A percentile compares a stretch with the other conserved stretches of the same genome.
phyloP scores from a whole-genome alignment of 148 eudicot species.

The Chenopodium suecicum region DNA sequence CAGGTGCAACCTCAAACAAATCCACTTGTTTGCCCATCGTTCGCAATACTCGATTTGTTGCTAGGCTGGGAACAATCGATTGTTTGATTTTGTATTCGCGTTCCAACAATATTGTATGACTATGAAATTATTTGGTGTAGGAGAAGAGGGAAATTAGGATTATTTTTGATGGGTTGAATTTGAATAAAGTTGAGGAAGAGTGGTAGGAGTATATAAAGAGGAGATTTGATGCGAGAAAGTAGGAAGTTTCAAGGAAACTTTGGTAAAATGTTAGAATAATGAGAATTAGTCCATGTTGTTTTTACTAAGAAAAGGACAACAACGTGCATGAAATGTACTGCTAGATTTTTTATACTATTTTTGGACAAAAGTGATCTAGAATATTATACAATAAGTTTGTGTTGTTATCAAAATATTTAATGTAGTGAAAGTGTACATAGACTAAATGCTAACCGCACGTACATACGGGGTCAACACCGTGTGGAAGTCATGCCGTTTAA shows the following conservation, averaged over 20 bases:
- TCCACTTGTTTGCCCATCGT: conserved; percentile 6
- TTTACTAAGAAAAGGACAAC: conserved; percentile 16
- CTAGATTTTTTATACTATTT: background rate
- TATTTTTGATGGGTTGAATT: background rate
- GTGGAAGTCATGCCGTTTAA: background rate
- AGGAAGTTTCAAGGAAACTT: conserved; percentile 8
- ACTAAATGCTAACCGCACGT: background rate
- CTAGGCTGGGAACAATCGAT: background rate
- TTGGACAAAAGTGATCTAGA: background rate
- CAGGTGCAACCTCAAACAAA: conserved; percentile 34
- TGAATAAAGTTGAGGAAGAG: background rate
- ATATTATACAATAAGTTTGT: too few relatives aligned
- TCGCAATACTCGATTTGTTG: background rate
- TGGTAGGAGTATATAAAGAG: conserved; percentile 9
- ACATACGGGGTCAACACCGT: conserved; percentile 3
- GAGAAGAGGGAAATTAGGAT: too few relatives aligned
- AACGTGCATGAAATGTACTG: conserved; percentile 13
- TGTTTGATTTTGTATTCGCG: background rate
- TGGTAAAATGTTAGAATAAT: background rate
- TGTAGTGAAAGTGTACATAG: too few relatives aligned
- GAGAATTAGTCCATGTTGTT: background rate
- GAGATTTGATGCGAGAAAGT: background rate
- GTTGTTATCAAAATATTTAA: too few relatives aligned
- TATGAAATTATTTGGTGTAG: too few relatives aligned
- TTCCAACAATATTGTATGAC: background rate